Evolutionary conservation across 805 yeast genomes (phyloP), one percentile per base, ranked within the genome.

Genomic region (Metschnikowia borealis): DNA sequence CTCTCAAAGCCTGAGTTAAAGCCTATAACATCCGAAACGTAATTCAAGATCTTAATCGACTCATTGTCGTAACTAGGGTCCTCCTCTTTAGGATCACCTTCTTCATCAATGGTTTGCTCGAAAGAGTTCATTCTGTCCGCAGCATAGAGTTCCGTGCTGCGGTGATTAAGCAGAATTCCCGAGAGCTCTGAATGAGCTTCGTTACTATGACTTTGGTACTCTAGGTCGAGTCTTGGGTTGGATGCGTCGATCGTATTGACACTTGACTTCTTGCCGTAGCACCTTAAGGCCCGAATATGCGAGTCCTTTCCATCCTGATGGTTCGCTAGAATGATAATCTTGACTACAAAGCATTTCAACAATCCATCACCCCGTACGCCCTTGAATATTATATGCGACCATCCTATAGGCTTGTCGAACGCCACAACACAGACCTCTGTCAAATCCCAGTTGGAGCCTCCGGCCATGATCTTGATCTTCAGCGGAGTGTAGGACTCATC

Each of bases 251-350:
- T 47, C 38, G 49, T 46, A 7, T 51, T 21, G 18, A 47, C 23
- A 13, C 41, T 38, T 5, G 66, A 47, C 50, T 70, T 72, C 49
- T 68, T 72, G 3, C 77, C 77, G 54, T 65, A 82, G 71, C 59
- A 88, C 65, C 73, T 81, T 15, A 91, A 74, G 0, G 90, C 85
- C 43, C 99, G 69, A 10, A 94, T 72, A 64, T 90, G 98, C 0
- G 96, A 85, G 65, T 94, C 99, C 62, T 92, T 94, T 42, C 99
- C 99, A 62, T 89, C 90, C 62, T 91, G 97, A 60, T 89, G 96
- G 60, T 95, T 94, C 1, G 87, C 79, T 7, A 80, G 63, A 5
- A 89, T 74, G n/a, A 77, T 63, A 14, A 90, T 57, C 52, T 87
- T 78, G 11, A 89, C 67, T 54, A 83, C 69, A 58, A 83, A 85